Base-by-base conservation (phyloP, 208 protist species). In the Trypanosomatidae sp. region DNA sequence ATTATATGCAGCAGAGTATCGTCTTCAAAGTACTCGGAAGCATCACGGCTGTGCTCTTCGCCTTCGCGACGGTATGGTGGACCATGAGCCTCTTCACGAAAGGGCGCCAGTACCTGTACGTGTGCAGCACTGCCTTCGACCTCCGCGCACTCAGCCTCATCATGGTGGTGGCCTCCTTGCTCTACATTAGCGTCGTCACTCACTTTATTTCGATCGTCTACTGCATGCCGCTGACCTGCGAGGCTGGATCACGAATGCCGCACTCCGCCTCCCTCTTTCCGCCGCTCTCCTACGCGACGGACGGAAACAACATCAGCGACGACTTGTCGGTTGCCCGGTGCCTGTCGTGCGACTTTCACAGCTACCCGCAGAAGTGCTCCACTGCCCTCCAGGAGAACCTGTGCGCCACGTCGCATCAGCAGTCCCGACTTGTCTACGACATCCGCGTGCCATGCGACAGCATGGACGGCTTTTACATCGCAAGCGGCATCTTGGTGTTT, bases 181-280 rank as follows among this genome's bases (percentile, higher is more conserved):
- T 92, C 43, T 95, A 93, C 83, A 91, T 74, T 68, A 84, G 71
- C 64, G 81, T 89, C 62, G 69, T 91, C 47, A 85, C 83, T 2
- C 86, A 88, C 66, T 79, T 91, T 28, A 83, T 92, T 15, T 86
- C 71, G 2, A 74, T 95, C 25, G 15, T 92, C 44, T 82, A 85
- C 76, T 95, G 91, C 74, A 46, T 62, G n/a, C 44, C 73, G 10
- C 25, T 89, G 46, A 66, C 36, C 28, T 95, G 91, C 66, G 56
- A 22, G 4, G 56, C 75, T 3, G 88, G 84, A 53, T 76, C 76
- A 33, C 79, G 76, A 19, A 58, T 83, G 17, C 66, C 75, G 22
- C 44, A 62, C 68, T 1, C 82, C 8, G 69, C 76, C 39, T 88
- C 86, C 39, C 56, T 90, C 69, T 83, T 87, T 49, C 75, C 87